Evolutionary conservation across 2,329 filamentous ascomycete species (phyloP).

Genomic region (Apiospora phragmitis): DNA sequence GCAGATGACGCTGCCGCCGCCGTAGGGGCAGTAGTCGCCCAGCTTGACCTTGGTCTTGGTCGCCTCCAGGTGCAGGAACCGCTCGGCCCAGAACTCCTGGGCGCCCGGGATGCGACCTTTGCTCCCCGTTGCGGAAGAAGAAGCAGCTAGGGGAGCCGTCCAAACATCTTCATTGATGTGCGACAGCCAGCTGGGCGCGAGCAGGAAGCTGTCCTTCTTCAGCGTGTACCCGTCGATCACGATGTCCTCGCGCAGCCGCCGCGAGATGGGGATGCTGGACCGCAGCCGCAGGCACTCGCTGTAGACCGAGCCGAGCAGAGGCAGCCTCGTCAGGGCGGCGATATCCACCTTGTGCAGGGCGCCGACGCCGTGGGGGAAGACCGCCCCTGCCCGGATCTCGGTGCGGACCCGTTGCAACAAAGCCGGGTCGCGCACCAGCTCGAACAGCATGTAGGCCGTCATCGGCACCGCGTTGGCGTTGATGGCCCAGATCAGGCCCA

Average conservation of each 20-base stretch:
- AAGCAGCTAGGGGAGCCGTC: conserved; percentile 7
- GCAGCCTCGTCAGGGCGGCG: conserved; percentile 20
- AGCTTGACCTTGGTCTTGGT: conserved; percentile 9
- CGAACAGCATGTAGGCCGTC: background rate
- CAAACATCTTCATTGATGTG: conserved; percentile 29
- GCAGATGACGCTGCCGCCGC: conserved; percentile 27
- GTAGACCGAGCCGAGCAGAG: conserved; percentile 19
- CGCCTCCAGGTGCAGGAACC: conserved; percentile 30
- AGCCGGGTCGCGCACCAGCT: conserved; percentile 5
- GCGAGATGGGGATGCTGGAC: background rate
- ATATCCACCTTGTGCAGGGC: background rate
- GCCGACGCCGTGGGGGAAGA: conserved; percentile 21
- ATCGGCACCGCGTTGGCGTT: background rate
- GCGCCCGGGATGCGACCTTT: conserved; percentile 19
- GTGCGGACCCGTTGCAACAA: conserved; percentile 17
- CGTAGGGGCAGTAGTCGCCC: conserved; percentile 25
- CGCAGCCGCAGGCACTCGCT: conserved; percentile 19
- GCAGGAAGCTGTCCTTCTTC: conserved; percentile 15
- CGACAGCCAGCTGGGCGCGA: conserved; percentile 27
- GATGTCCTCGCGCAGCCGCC: background rate
- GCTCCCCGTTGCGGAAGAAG: conserved; percentile 15
- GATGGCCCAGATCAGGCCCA: background rate
- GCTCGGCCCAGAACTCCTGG: conserved; percentile 33
- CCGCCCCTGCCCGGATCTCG: background rate
- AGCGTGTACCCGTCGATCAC: background rate